Conservation (phyloP, 2,329 filamentous ascomycete genomes). For the Beauveria medogensis region DNA sequence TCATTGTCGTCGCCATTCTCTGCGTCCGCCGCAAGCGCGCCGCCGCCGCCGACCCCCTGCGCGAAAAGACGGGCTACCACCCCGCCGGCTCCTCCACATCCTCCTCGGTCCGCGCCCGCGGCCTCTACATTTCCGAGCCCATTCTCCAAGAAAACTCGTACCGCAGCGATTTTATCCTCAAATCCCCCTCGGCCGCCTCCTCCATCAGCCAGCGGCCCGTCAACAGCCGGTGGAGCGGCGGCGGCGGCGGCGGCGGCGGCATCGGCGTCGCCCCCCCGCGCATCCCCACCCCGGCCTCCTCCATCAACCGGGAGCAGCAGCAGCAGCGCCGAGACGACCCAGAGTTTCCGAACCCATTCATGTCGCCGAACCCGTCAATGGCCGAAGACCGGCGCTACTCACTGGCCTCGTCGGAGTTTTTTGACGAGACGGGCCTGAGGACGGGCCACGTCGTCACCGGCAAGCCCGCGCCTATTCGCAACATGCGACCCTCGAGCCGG, state of each 20-base stretch:
- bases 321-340: constrained; percentile 4
- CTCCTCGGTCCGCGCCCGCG: background rate
- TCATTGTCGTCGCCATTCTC: constrained; percentile 14
- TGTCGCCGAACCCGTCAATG: constrained; percentile 23
- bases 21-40: constrained; percentile 14
- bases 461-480: constrained; percentile 10
- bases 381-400: constrained; percentile 14
- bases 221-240: constrained; percentile 11
- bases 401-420: background rate
- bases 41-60: constrained; percentile 14
- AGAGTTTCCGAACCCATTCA: constrained; percentile 26
- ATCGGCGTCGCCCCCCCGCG: no score
- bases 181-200: constrained; percentile 18
- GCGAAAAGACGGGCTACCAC: constrained; percentile 14
- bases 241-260: constrained; percentile 15
- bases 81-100: constrained; percentile 13
- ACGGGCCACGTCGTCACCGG: constrained; percentile 11
- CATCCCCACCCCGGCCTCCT: background rate
- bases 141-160: constrained; percentile 36
- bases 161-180: constrained; percentile 47
- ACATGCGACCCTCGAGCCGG: constrained; percentile 7
- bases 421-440: background rate
- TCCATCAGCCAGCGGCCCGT: constrained; percentile 13
- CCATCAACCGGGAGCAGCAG: constrained; percentile 1
- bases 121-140: constrained; percentile 47